These are phyloP conservation scores for Cadophora luteo-olivacea DNA, from an alignment of 2,329 filamentous ascomycete genomes.

Conservation along the genomic window DNA sequence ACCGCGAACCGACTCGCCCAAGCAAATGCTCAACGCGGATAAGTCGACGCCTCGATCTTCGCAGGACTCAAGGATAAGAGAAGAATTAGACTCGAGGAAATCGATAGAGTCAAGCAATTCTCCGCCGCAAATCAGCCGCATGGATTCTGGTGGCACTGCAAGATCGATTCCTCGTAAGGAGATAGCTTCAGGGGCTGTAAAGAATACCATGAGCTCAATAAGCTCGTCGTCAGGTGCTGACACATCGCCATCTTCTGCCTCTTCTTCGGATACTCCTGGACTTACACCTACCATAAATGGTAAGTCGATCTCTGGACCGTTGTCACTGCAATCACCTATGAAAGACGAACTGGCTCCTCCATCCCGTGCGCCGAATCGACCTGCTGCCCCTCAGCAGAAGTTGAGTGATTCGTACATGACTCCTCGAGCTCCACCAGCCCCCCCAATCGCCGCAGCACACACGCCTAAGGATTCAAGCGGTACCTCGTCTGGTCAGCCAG, in stretches of 20 bases:
- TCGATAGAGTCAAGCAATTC: slow-evolving; percentile 45
- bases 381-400: slow-evolving; percentile 51
- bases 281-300: slow-evolving; percentile 43
- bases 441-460: slow-evolving; percentile 30
- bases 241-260: slow-evolving; percentile 43
- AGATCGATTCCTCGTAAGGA: slow-evolving; percentile 69
- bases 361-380: slow-evolving; percentile 42
- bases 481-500: slow-evolving; percentile 45
- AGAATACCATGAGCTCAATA: slow-evolving; percentile 37
- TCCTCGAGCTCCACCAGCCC: slow-evolving; percentile 44
- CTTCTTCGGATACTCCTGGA: slow-evolving; percentile 42
- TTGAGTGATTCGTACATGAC: slow-evolving; percentile 46
- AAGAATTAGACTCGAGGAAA: slow-evolving; percentile 56
- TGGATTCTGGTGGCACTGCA: slow-evolving; percentile 59
- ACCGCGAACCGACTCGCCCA: slow-evolving; percentile 38
- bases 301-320: slow-evolving; percentile 43
- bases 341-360: slow-evolving; percentile 39
- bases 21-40: slow-evolving; percentile 43
- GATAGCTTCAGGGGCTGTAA: slow-evolving; percentile 44
- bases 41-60: slow-evolving; percentile 59
- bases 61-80: slow-evolving; percentile 62
- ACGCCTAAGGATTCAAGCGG: slow-evolving; percentile 56
- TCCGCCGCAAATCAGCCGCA: slow-evolving; percentile 55
- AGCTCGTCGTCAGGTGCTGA: slow-evolving; percentile 42
- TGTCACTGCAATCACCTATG: slow-evolving; percentile 36